Conservation (phyloP, 306 rosid species). For the Delonix regia region DNA sequence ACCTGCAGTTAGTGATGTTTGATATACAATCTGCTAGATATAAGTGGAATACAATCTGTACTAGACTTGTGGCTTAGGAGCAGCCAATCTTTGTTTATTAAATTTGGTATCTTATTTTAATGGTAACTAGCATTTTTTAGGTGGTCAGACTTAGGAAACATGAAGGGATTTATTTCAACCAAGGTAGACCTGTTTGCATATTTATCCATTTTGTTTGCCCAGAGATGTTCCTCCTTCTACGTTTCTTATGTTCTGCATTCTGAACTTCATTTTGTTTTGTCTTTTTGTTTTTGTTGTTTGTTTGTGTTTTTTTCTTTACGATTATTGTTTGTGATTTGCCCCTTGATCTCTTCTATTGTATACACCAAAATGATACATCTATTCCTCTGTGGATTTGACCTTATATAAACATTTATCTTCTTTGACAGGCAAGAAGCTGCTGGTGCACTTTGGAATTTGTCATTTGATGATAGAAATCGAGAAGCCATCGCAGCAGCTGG, state of each 20-base stretch:
- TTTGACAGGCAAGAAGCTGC: conserved; percentile 98
- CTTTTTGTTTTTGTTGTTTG: no score
- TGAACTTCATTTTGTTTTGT: not conserved
- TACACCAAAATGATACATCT: conserved; percentile 8
- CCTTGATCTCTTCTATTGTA: conserved; percentile 25
- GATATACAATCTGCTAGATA: not conserved
- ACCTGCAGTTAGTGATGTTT: not conserved
- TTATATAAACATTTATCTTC: not conserved
- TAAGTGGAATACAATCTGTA: not conserved
- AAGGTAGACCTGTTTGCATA: not conserved
- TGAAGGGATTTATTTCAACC: not conserved
- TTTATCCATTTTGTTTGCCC: not conserved
- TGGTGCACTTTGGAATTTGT: conserved; percentile 98
- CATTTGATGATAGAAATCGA: conserved; percentile 98
- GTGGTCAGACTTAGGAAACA: not conserved
- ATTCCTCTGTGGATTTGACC: conserved; percentile 5
- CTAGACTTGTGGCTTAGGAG: not conserved
- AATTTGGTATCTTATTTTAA: not conserved
- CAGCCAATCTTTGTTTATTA: not conserved
- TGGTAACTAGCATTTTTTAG: not conserved
- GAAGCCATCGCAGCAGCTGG: conserved; percentile 98
- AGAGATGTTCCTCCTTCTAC: not conserved
- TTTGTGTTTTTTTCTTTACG: no score
- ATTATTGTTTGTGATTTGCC: not conserved
- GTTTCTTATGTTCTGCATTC: not conserved